Percentiles rank a stretch among this genome's conserved stretches.
These are phyloP conservation scores for Clarireedia hainanense DNA, from an alignment of 2,329 filamentous ascomycete genomes.

Conservation along the genomic window DNA sequence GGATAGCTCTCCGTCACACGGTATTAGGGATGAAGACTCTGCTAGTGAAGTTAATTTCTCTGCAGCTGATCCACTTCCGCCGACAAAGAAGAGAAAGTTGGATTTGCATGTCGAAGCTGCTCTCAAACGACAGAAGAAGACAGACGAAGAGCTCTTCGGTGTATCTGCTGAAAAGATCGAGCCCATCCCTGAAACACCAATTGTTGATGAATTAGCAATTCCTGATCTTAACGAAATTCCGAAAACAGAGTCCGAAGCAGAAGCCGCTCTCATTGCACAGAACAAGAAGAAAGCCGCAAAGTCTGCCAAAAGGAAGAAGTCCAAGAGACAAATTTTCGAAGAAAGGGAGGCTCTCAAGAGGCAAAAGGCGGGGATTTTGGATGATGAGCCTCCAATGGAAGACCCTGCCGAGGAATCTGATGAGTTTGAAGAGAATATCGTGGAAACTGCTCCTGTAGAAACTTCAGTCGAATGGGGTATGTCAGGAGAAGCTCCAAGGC, in stretches of 20 bases:
- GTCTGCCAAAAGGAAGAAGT: slow-evolving; percentile 56
- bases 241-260: slow-evolving; percentile 42
- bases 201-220: slow-evolving; percentile 41
- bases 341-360: slow-evolving; percentile 55
- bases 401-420: slow-evolving; percentile 25
- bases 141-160: slow-evolving; percentile 70
- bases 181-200: slow-evolving; percentile 31
- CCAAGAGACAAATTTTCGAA: slow-evolving; percentile 69
- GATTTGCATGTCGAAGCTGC: slow-evolving; percentile 60
- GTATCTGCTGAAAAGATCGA: slow-evolving; percentile 49
- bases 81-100: slow-evolving; percentile 65
- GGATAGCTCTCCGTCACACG: slow-evolving; percentile 31
- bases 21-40: slow-evolving; percentile 51
- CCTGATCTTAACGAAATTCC: slow-evolving; percentile 42
- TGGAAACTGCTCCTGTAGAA: slow-evolving; percentile 32
- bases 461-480: slow-evolving; percentile 50
- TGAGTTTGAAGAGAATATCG: slow-evolving; percentile 28
- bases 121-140: slow-evolving; percentile 74
- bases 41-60: slow-evolving; percentile 68
- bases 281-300: slow-evolving; percentile 54
- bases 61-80: slow-evolving; percentile 46
- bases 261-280: slow-evolving; percentile 31
- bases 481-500: slow-evolving; percentile 47
- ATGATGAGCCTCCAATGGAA: slow-evolving; percentile 36
- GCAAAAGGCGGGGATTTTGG: slow-evolving; percentile 37